Percentiles rank a stretch among this genome's conserved stretches.
Evolutionary conservation across 2,329 filamentous ascomycete genomes (phyloP).

Genomic region (Dryadomyces sulphureus): DNA sequence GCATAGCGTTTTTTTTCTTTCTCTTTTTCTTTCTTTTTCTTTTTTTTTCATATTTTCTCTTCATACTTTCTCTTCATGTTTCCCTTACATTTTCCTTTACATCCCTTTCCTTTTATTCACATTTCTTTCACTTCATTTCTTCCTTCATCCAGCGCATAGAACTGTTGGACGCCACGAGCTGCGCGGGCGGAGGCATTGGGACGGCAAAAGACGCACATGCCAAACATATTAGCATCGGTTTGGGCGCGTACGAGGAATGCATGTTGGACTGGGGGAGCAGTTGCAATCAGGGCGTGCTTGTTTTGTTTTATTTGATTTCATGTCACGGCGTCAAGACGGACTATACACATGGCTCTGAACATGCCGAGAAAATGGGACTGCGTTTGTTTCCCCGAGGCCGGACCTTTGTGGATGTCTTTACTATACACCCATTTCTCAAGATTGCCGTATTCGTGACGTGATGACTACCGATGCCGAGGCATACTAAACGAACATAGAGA

Average conservation of each 20-base stretch:
- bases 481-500: not conserved
- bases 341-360: not conserved
- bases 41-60: not conserved
- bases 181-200: no score
- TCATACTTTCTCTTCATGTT: not conserved
- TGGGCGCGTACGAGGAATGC: no score
- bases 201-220: no score
- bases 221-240: no score
- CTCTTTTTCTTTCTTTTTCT: not conserved
- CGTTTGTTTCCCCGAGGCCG: not conserved
- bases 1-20: conserved; percentile 7
- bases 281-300: no score
- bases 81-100: not conserved
- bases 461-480: no score
- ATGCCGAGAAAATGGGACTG: not conserved
- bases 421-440: not conserved
- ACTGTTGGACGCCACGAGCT: no score
- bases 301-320: not conserved
- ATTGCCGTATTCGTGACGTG: no score
- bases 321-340: not conserved
- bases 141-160: not conserved
- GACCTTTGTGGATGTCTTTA: no score
- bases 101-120: not conserved
- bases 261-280: not conserved
- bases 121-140: not conserved